A percentile compares a stretch with the other conserved stretches of the same genome.
Conservation (phyloP, 2,329 filamentous ascomycete species). For the Fusarium compactum region DNA sequence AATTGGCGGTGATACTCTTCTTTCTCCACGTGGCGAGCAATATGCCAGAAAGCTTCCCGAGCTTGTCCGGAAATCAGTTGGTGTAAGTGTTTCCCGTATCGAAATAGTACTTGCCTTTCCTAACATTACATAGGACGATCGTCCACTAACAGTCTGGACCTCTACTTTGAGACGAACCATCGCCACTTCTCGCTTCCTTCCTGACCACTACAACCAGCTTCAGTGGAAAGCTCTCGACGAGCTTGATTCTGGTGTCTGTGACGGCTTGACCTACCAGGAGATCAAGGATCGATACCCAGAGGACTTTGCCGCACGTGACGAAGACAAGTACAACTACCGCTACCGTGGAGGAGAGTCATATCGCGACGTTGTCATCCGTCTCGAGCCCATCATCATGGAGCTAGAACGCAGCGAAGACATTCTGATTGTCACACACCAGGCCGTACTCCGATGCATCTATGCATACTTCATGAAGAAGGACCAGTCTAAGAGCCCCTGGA, state of each 20-base stretch:
- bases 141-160: slow-evolving; percentile 72
- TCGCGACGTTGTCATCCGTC: slow-evolving; percentile 94
- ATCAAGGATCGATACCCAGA: slow-evolving; percentile 93
- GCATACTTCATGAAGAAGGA: slow-evolving; percentile 99
- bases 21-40: slow-evolving; percentile 87
- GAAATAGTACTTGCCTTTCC: slow-evolving; percentile 2
- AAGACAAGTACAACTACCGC: slow-evolving; percentile 99
- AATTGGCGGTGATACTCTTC: slow-evolving; percentile 90
- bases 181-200: slow-evolving; percentile 87
- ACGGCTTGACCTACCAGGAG: slow-evolving; percentile 94
- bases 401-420: slow-evolving; percentile 96
- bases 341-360: slow-evolving; percentile 97
- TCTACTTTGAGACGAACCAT: slow-evolving; percentile 83
- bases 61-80: slow-evolving; percentile 85
- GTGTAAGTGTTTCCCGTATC: slow-evolving; percentile 66
- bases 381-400: slow-evolving; percentile 99
- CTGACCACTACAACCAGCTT: slow-evolving; percentile 86
- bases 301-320: slow-evolving; percentile 94
- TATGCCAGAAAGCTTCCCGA: slow-evolving; percentile 89
- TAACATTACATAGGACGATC: slow-evolving; percentile 62
- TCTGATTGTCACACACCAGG: slow-evolving; percentile 97
- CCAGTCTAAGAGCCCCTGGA: slow-evolving; percentile 94
- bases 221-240: slow-evolving; percentile 99
- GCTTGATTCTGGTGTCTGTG: slow-evolving; percentile 95
- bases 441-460: slow-evolving; percentile 96